Evolutionary conservation across 2,329 filamentous ascomycete genomes (phyloP), one percentile per base, ranked within the genome.

Genomic region (Diaporthe citri): DNA sequence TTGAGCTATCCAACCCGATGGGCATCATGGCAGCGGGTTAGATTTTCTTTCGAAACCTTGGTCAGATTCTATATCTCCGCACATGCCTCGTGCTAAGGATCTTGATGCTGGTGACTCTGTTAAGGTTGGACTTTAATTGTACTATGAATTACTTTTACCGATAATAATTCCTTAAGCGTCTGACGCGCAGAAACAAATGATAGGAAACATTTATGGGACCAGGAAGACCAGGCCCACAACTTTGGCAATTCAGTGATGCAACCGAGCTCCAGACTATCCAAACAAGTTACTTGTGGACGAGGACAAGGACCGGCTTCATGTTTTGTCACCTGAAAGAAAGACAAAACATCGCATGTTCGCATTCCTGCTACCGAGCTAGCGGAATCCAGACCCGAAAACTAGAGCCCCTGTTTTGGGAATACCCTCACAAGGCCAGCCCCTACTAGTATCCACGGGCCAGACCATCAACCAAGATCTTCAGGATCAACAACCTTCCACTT

Each of bases 401-500:
- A 28, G 25, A 43, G n/a, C 4, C 22, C 43, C 31, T 39, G 1
- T 13, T 28, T 51, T 36, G 13, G 4, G 46, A 36, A 28, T 7
- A 52, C 4, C 31, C 43, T n/a, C 62, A 20, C n/a, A 1, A 51
- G 31, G 22, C 7, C 25, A 13, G 3, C 20, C 1, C 46, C 22
- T 52, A 5, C n/a, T n/a, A n/a, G n/a, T n/a, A n/a, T 17, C 31
- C 46, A 39, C 22, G 13, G n/a, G 34, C 22, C 20, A 20, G 13
- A 52, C 1, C 0, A 39, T 67, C 62, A 67, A 20, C 2, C 4
- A 34, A 56, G 20, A 12, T 71, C 67, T 0, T 71, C 67, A 31
- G 67, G 67, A 34, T 71, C 10, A 39, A 8, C 52, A 43, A 71
- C 51, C 39, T 31, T 57, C 67, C 67, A 71, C 4, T 57, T 34